phyloP scores from a whole-genome alignment of 805 yeast genomes.

The Pichia eremophila region DNA sequence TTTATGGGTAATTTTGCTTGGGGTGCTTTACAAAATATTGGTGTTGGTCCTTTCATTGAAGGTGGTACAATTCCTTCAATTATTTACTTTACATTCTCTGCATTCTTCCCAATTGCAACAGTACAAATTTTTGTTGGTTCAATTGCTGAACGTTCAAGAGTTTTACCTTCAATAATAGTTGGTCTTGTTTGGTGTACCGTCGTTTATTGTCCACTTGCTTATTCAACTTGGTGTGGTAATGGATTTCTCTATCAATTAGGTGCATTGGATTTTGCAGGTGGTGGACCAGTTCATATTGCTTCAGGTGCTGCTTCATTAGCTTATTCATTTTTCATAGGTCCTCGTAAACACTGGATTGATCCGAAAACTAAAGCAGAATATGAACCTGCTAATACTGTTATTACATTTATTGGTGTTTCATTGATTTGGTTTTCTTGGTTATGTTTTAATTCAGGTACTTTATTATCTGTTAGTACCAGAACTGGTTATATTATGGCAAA shows the following conservation, averaged over 20 bases:
- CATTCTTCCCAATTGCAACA: conserved; percentile 39
- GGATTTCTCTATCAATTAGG: conserved; percentile 38
- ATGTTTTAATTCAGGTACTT: conserved; percentile 39
- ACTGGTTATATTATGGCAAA: conserved; percentile 39
- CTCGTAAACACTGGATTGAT: conserved; percentile 27
- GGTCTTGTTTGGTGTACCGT: conserved; percentile 33
- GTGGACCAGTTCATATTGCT: conserved; percentile 41
- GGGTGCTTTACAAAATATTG: conserved; percentile 32
- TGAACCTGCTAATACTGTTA: conserved; percentile 28
- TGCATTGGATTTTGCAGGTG: conserved; percentile 40
- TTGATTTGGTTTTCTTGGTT: conserved; percentile 42
- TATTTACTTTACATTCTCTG: conserved; percentile 34
- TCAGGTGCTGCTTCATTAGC: conserved; percentile 35
- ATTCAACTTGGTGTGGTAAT: conserved; percentile 37
- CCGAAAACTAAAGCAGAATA: conserved; percentile 22
- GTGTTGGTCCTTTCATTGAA: conserved; percentile 31
- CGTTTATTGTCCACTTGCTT: conserved; percentile 38
- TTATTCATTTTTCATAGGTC: conserved; percentile 36
- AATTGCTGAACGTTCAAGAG: conserved; percentile 34
- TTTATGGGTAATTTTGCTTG: conserved; percentile 29
- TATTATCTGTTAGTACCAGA: conserved; percentile 31
- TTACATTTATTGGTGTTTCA: conserved; percentile 35
- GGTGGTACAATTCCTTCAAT: conserved; percentile 43
- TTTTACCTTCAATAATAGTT: conserved; percentile 33
- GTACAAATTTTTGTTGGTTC: conserved; percentile 39